phyloP scores from a whole-genome alignment of 1,284 basidiomycete species.

The Xerocomus amazonicus region DNA sequence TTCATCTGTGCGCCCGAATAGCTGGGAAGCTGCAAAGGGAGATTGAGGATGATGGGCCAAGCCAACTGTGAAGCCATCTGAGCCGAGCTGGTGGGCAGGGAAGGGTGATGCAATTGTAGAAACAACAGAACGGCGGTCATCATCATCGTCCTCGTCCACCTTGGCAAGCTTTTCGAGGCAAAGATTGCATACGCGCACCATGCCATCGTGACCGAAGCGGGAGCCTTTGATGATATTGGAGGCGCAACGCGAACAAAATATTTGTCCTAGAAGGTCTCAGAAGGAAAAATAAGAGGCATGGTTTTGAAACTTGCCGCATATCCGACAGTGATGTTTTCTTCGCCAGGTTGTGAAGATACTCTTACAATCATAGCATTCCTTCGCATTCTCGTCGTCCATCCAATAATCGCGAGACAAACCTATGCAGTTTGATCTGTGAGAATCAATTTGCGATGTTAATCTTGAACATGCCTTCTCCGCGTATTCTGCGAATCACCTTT shows the following conservation, averaged over 20 bases:
- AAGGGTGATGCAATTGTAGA: constrained; percentile 57
- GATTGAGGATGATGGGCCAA: constrained; percentile 67
- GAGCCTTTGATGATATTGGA: constrained; percentile 96
- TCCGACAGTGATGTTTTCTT: constrained; percentile 92
- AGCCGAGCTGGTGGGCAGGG: constrained; percentile 46
- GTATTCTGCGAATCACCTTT: constrained; percentile 82
- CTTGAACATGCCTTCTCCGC: constrained; percentile 68
- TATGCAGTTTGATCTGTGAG: constrained; percentile 31
- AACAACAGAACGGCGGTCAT: constrained; percentile 74
- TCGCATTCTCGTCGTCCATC: constrained; percentile 97
- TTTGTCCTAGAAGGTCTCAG: constrained; percentile 55
- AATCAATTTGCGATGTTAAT: not conserved
- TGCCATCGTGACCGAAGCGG: constrained; percentile 91
- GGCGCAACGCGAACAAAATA: constrained; percentile 91
- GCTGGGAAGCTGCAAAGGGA: constrained; percentile 83
- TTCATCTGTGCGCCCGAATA: constrained; percentile 74
- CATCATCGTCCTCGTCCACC: constrained; percentile 74
- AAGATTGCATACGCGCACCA: constrained; percentile 91
- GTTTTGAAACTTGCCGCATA: constrained; percentile 65
- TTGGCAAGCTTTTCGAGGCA: constrained; percentile 90
- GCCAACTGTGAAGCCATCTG: constrained; percentile 40
- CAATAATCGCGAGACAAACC: constrained; percentile 87
- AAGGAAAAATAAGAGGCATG: not conserved
- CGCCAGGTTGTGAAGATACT: constrained; percentile 90
- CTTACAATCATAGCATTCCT: constrained; percentile 93